Conservation (phyloP, 495 filamentous ascomycete species). For the Podospora pseudopauciseta region DNA sequence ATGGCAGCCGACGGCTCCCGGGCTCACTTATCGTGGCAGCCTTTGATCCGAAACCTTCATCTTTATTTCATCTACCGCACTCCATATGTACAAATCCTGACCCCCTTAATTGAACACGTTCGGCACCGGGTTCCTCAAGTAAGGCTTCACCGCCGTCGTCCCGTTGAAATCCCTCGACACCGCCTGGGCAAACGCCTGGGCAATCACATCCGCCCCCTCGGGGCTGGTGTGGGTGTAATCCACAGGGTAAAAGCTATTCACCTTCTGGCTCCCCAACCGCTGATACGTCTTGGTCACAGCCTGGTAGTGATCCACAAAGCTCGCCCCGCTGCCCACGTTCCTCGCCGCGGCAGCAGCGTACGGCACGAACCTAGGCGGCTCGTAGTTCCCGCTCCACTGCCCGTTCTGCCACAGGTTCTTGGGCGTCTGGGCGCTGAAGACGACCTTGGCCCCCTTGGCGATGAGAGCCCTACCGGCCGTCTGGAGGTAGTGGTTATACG, state of each 20-base stretch:
- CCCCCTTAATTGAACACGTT: conserved; percentile 19
- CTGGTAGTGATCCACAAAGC: conserved; percentile 60
- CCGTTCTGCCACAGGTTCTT: conserved; percentile 61
- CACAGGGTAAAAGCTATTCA: conserved; percentile 50
- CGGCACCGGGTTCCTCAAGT: conserved; percentile 22
- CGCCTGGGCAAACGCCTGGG: conserved; percentile 60
- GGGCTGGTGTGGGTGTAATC: conserved; percentile 67
- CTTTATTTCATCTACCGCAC: neutral
- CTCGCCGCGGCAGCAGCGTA: conserved; percentile 54
- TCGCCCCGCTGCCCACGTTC: conserved; percentile 37
- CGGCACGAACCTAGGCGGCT: conserved; percentile 51
- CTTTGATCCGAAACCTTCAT: neutral
- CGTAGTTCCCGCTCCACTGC: conserved; percentile 39
- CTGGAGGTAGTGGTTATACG: conserved; percentile 55
- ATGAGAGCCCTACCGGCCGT: conserved; percentile 50
- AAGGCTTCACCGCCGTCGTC: conserved; percentile 30
- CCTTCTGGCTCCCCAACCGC: conserved; percentile 44
- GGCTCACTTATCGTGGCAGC: neutral
- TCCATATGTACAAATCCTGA: neutral
- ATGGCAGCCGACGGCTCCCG: neutral
- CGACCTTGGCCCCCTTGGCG: conserved; percentile 59
- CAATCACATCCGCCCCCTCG: conserved; percentile 54
- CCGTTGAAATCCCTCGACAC: conserved; percentile 44
- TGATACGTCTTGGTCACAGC: conserved; percentile 53
- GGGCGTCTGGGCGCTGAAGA: conserved; percentile 61